Percentiles rank a stretch among this genome's conserved stretches.
Conservation (phyloP, 2,329 filamentous ascomycete species). For the Claviceps lovelessii region DNA sequence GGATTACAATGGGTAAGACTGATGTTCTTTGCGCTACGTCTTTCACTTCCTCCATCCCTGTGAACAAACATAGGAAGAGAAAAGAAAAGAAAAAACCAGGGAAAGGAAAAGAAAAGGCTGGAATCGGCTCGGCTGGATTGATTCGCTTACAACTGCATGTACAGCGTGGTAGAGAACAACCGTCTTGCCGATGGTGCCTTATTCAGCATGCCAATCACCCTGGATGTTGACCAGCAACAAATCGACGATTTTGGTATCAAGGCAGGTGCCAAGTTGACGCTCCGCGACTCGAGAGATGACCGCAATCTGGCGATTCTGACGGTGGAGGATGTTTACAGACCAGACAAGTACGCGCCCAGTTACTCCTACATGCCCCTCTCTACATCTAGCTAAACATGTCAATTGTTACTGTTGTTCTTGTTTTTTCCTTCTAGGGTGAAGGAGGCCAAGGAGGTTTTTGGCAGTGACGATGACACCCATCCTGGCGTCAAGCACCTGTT, state of each 20-base stretch:
- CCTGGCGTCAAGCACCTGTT: conserved; percentile 86
- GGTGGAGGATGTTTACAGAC: conserved; percentile 86
- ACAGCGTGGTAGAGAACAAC: conserved; percentile 73
- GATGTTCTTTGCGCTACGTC: not conserved
- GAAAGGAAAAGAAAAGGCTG: no score
- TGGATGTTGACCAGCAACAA: conserved; percentile 64
- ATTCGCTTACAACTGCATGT: not conserved
- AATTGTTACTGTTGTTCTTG: not conserved
- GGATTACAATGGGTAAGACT: conserved; percentile 78
- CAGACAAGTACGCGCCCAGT: conserved; percentile 61
- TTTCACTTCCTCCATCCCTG: not conserved
- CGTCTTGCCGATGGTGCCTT: conserved; percentile 79
- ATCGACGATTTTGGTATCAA: conserved; percentile 66
- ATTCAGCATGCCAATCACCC: conserved; percentile 93
- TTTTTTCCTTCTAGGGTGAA: conserved; percentile 42
- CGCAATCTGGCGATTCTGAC: conserved; percentile 90
- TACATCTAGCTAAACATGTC: not conserved
- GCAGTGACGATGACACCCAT: conserved; percentile 76
- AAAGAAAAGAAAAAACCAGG: no score
- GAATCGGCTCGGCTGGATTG: not conserved
- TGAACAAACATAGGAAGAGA: no score
- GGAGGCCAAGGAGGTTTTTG: conserved; percentile 90
- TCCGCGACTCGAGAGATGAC: conserved; percentile 93
- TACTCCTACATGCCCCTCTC: not conserved
- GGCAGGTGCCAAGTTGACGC: conserved; percentile 66